Evolutionary conservation across 805 yeast genomes (phyloP).

Genomic region (Wickerhamomyces bovis): DNA sequence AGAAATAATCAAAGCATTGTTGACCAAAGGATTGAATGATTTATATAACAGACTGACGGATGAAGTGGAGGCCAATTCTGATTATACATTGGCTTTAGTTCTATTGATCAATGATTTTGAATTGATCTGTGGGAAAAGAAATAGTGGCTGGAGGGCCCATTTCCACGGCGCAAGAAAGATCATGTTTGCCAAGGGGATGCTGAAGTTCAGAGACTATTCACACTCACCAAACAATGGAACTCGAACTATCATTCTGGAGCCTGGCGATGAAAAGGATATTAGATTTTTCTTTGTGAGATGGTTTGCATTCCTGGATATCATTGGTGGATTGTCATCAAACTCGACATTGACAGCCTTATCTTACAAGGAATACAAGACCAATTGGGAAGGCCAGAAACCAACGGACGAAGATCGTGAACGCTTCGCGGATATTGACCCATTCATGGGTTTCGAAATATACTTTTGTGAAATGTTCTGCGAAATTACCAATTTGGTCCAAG

Average conservation of each 20-base stretch:
- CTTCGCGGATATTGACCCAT: conserved; percentile 47
- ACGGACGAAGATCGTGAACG: conserved; percentile 16
- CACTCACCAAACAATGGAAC: conserved; percentile 1
- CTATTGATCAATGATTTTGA: conserved; percentile 55
- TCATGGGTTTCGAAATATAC: conserved; percentile 60
- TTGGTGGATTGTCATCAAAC: conserved; percentile 57
- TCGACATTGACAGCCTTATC: conserved; percentile 17
- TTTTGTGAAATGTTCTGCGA: conserved; percentile 54
- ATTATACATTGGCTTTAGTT: conserved; percentile 58
- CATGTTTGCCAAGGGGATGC: conserved; percentile 41
- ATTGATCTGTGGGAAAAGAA: conserved; percentile 35
- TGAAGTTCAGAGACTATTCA: not conserved
- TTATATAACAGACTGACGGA: conserved; percentile 45
- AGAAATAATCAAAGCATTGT: conserved; percentile 43
- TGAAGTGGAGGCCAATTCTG: conserved; percentile 50
- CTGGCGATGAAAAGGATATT: conserved; percentile 15
- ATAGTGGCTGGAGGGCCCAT: conserved; percentile 55
- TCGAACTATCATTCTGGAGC: conserved; percentile 11
- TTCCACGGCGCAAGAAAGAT: conserved; percentile 63
- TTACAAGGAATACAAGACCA: conserved; percentile 24
- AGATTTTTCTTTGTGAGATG: conserved; percentile 56
- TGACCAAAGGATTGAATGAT: conserved; percentile 53
- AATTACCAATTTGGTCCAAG: conserved; percentile 35
- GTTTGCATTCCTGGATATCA: conserved; percentile 63
- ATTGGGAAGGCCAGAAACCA: conserved; percentile 16